Base-by-base conservation (phyloP, 805 yeast genomes). In the Ogataea corticis region DNA sequence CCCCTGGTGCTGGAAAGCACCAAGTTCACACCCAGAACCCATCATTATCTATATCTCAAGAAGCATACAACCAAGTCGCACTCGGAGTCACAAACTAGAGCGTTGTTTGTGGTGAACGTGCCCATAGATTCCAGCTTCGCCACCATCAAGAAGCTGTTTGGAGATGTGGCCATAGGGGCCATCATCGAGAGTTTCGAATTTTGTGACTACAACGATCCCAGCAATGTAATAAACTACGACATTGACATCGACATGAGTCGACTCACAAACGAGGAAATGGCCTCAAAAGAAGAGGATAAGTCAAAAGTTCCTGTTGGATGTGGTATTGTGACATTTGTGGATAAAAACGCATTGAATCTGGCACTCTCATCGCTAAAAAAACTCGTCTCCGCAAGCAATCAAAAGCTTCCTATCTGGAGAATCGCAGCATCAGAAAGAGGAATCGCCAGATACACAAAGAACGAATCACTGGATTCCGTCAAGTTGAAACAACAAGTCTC, bases 91-190 rank as follows among this genome's bases (percentile, higher is more conserved):
- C 65, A 61, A 15, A 75, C 76, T 41, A 71, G 86, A 41, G 75
- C 86, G 23, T 63, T 91, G n/a, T 91, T 91, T 66, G 62, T 85
- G 5, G 80, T 85, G 46, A 90, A 91, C 60, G 67, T 89, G 33
- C 97, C 97, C 2, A 67, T 83, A 17, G 74, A 76, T 46, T 73
- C 89, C 6, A 71, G 74, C 18, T 57, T 78, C 13, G 71, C 73
- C 34, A 69, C 70, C 29, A 59, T 89, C 38, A 83, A 80, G 57
- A 72, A 70, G 45, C 74, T 82, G 33, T 79, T 89, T 56, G 74
- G 75, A 44, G 67, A 73, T 12, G 71, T 85, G 1, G 80, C 87
- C 29, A 75, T 81, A 2, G 87, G 85, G 4, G 77, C 90, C 7
- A 78, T 84, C 33, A 68, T 86, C 11, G 87, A 85, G 54, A 51